These are phyloP conservation scores for Fusarium pseudonygamai DNA, from an alignment of 2,329 filamentous ascomycete genomes.

Conservation along the genomic window DNA sequence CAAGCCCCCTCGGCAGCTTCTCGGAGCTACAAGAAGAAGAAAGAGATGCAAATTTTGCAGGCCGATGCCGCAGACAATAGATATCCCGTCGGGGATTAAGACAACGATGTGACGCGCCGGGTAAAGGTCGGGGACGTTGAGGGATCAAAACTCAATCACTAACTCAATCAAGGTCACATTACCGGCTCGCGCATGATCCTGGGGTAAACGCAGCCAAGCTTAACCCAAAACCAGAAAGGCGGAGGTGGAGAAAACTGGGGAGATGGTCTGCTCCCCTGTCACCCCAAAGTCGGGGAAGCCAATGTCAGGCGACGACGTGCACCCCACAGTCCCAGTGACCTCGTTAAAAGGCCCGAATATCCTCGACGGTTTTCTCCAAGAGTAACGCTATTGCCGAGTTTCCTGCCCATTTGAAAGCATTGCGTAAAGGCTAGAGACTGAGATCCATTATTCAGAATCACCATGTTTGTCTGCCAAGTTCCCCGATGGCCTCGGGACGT, in stretches of 20 bases:
- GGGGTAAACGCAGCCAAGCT: slow-evolving; percentile 5
- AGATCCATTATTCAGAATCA: background rate
- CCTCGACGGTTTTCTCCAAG: background rate
- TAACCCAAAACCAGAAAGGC: background rate
- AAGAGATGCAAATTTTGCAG: background rate
- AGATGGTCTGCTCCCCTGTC: background rate
- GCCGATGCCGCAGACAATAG: background rate
- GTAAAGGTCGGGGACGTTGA: background rate
- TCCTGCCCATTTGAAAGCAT: background rate
- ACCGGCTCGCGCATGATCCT: background rate
- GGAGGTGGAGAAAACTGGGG: slow-evolving; percentile 7
- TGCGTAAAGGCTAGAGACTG: background rate
- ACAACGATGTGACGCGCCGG: background rate
- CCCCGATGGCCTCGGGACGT: background rate
- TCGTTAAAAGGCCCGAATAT: slow-evolving; percentile 11
- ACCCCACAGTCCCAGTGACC: background rate
- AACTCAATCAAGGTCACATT: background rate
- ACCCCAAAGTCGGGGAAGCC: background rate
- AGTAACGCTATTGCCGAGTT: background rate
- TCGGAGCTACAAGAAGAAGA: background rate
- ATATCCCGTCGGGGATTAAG: background rate
- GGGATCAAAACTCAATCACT: background rate
- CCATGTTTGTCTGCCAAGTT: background rate
- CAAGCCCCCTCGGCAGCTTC: background rate
- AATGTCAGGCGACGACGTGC: background rate